A percentile compares a stretch with the other conserved stretches of the same genome.
Evolutionary conservation across 169 alveolate genomes (phyloP).

Genomic region (Haemoproteus tartakovskyi): DNA sequence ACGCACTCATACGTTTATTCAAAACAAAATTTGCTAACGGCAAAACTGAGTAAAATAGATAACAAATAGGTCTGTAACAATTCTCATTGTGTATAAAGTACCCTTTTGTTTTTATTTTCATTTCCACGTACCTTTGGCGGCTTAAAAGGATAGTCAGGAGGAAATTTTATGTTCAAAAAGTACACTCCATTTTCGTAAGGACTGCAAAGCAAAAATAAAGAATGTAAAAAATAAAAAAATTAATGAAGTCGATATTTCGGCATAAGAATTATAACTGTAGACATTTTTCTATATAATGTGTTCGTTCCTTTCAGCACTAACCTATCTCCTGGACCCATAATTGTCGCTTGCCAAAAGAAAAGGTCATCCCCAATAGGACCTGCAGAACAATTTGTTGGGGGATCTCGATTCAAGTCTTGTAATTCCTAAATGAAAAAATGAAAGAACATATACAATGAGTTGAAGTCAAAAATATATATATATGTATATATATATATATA

Average conservation of each 20-base stretch:
- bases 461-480: not conserved
- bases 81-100: too few species aligned
- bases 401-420: conserved; percentile 95
- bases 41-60: not conserved
- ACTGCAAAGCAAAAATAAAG: conserved; percentile 67
- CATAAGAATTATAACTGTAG: too few species aligned
- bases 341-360: conserved; percentile 99
- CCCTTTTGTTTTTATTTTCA: too few species aligned
- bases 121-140: conserved; percentile 94
- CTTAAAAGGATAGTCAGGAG: conserved; percentile 99
- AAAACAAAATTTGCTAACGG: conserved; percentile 6
- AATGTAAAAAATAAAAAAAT: not conserved
- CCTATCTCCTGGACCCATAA: conserved; percentile 98
- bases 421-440: conserved; percentile 86
- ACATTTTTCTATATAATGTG: conserved; percentile 8
- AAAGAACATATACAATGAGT: not conserved
- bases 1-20: not conserved
- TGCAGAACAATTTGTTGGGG: conserved; percentile 99
- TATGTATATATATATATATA: not conserved
- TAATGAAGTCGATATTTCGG: not conserved
- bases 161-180: conserved; percentile 96
- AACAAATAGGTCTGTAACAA: too few species aligned
- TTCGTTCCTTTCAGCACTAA: conserved; percentile 22
- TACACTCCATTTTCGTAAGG: conserved; percentile 98
- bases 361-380: conserved; percentile 97